These are phyloP conservation scores for Russula virescens DNA, from an alignment of 768 basidiomycete genomes.

Conservation along the genomic window DNA sequence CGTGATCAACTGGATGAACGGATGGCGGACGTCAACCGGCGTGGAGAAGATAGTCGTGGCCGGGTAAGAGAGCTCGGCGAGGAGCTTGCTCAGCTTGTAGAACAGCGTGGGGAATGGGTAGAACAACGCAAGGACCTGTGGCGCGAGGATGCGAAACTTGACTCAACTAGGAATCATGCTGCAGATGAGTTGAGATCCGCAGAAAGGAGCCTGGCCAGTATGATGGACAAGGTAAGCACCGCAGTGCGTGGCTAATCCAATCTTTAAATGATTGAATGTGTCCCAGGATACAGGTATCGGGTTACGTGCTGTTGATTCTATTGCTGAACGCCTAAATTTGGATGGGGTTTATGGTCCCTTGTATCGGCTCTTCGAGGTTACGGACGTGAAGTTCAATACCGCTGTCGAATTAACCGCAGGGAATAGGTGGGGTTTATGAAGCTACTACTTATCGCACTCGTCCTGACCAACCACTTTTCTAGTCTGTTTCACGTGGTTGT, in stretches of 20 bases:
- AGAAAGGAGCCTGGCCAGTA: conserved; percentile 72
- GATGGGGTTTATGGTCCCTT: conserved; percentile 90
- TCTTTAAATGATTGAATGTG: conserved; percentile 2
- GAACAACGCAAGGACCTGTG: conserved; percentile 90
- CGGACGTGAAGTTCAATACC: conserved; percentile 82
- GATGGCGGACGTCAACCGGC: conserved; percentile 49
- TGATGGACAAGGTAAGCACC: conserved; percentile 89
- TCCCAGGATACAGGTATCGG: conserved; percentile 85
- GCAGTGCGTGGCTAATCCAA: conserved; percentile 7
- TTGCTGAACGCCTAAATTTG: conserved; percentile 67
- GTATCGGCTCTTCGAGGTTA: conserved; percentile 88
- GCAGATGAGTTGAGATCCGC: conserved; percentile 74
- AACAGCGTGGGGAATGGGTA: conserved; percentile 57
- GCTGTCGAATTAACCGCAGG: conserved; percentile 95
- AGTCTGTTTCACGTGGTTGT: conserved; percentile 98
- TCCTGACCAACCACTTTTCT: conserved; percentile 4
- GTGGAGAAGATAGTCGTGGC: conserved; percentile 59
- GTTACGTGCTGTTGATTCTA: conserved; percentile 77
- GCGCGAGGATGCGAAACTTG: conserved; percentile 90
- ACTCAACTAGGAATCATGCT: conserved; percentile 69
- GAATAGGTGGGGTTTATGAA: conserved; percentile 59
- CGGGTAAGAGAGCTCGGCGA: conserved; percentile 54
- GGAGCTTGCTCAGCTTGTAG: conserved; percentile 54
- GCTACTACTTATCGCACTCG: not conserved
- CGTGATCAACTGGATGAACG: conserved; percentile 54